phyloP scores from a whole-genome alignment of 257 asterid genomes.

The Ophiorrhiza pumila region DNA sequence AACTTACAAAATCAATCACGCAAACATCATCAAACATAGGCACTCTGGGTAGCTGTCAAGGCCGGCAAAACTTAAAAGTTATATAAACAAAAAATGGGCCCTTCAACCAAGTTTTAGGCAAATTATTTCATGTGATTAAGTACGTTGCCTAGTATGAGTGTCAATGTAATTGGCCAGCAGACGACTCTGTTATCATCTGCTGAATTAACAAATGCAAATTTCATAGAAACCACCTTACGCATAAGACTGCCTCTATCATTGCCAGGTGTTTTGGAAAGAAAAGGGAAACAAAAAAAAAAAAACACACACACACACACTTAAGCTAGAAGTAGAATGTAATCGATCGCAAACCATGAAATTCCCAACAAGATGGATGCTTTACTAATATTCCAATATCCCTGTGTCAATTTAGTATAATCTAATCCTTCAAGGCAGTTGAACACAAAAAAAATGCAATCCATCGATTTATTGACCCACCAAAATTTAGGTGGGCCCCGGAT shows the following conservation, averaged over 20 bases:
- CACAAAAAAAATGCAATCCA: neutral
- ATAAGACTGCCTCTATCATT: neutral
- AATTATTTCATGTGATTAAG: too few relatives aligned
- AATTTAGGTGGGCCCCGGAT: neutral
- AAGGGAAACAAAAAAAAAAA: too few relatives aligned
- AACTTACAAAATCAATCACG: neutral
- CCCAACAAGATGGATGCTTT: neutral
- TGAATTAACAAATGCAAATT: neutral
- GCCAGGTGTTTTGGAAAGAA: too few relatives aligned
- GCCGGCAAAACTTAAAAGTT: neutral
- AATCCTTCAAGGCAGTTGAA: neutral
- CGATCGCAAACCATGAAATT: neutral
- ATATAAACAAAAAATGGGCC: neutral
- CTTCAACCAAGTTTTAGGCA: neutral
- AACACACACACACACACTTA: neutral
- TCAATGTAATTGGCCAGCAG: neutral
- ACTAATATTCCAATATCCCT: neutral
- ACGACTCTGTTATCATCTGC: neutral
- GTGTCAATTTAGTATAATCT: neutral
- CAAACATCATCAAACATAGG: neutral
- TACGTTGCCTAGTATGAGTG: too few relatives aligned
- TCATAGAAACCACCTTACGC: conserved; percentile 1
- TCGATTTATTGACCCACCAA: neutral
- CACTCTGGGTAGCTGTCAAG: neutral
- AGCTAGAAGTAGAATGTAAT: neutral